Conservation (phyloP, 305 asterid species). For the Rubia peregrina region DNA sequence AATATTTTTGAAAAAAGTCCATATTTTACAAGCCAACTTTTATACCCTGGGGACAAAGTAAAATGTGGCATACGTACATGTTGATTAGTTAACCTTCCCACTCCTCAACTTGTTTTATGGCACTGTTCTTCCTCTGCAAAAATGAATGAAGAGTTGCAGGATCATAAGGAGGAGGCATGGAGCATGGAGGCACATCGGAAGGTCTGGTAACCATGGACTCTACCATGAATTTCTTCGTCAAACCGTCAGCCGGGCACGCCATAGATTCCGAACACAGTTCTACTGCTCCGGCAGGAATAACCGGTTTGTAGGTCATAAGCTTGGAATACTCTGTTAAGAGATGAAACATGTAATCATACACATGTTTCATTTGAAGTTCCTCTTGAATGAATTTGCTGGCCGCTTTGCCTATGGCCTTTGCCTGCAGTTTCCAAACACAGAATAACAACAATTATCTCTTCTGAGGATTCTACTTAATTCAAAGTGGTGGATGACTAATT, state of each 20-base stretch:
- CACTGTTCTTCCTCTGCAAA: slow-evolving; percentile 34
- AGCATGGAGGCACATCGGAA: slow-evolving; percentile 35
- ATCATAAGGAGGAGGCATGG: slow-evolving; percentile 63
- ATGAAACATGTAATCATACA: slow-evolving; percentile 96
- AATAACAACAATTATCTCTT: background rate
- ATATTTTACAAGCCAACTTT: background rate
- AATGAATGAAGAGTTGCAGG: slow-evolving; percentile 52
- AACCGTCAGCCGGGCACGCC: slow-evolving; percentile 51
- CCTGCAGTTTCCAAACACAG: slow-evolving; percentile 33
- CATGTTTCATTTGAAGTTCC: slow-evolving; percentile 62
- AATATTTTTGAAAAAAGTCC: too few species aligned
- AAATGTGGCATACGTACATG: too few species aligned
- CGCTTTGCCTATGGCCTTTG: slow-evolving; percentile 68
- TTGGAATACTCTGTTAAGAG: slow-evolving; percentile 61
- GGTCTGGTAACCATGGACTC: slow-evolving; percentile 54
- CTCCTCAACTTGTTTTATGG: slow-evolving; percentile 47
- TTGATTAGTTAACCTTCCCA: slow-evolving; percentile 35
- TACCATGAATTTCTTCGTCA: slow-evolving; percentile 55
- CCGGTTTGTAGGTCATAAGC: slow-evolving; percentile 77
- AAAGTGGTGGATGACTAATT: too few species aligned
- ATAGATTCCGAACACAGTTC: slow-evolving; percentile 74
- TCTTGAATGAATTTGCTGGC: slow-evolving; percentile 57
- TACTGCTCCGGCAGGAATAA: slow-evolving; percentile 50
- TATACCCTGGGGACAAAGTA: background rate
- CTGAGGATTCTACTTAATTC: too few species aligned